These are phyloP conservation scores for Butyriboletus loyo DNA, from an alignment of 768 basidiomycete genomes.

Conservation along the genomic window DNA sequence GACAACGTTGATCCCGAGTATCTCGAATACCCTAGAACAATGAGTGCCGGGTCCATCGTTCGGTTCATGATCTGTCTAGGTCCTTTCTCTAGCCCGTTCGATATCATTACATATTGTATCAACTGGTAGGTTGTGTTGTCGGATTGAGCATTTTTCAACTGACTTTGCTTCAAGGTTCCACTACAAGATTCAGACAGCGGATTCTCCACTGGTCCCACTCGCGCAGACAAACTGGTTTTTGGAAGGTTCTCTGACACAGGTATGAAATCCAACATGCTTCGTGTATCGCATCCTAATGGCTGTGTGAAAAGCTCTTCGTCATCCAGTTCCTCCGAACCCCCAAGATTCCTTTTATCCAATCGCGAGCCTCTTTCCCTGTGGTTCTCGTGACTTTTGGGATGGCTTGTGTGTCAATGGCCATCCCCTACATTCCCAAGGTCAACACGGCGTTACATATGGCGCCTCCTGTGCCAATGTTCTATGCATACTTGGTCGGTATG, in stretches of 20 bases:
- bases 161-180: conserved; percentile 24
- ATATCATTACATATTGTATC: conserved; percentile 30
- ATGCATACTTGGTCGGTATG: conserved; percentile 23
- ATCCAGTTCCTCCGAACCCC: conserved; percentile 32
- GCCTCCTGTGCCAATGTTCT: conserved; percentile 30
- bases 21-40: conserved; percentile 29
- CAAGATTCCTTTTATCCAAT: conserved; percentile 32
- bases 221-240: conserved; percentile 38
- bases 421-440: conserved; percentile 32
- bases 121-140: conserved; percentile 26
- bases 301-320: conserved; percentile 25
- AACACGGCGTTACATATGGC: conserved; percentile 27
- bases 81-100: conserved; percentile 36
- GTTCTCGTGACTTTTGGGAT: conserved; percentile 30
- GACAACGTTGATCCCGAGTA: conserved; percentile 39
- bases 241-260: conserved; percentile 36
- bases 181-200: conserved; percentile 25
- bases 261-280: conserved; percentile 3
- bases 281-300: neutral
- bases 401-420: conserved; percentile 32
- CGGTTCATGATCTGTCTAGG: conserved; percentile 37
- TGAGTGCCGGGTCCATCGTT: conserved; percentile 34
- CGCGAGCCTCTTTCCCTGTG: conserved; percentile 28
- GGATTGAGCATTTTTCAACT: neutral
- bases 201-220: conserved; percentile 29